phyloP scores from a whole-genome alignment of 2,329 filamentous ascomycete species.

The Parastagonospora nodorum region DNA sequence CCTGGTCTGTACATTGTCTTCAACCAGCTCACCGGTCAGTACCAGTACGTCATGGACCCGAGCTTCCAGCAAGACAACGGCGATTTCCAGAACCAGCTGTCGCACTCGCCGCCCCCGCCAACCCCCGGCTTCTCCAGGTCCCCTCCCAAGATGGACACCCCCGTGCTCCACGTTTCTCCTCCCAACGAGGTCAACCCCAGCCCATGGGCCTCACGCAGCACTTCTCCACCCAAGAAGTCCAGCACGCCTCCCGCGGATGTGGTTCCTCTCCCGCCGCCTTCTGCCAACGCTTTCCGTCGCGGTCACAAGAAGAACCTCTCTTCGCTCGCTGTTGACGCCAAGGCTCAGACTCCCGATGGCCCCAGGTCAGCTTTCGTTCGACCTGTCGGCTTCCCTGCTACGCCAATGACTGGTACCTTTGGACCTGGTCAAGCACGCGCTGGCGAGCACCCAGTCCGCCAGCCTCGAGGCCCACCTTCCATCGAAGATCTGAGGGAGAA shows the following conservation, averaged over 20 bases:
- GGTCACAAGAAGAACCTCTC: conserved; percentile 84
- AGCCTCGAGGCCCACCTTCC: conserved; percentile 88
- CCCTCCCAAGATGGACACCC: conserved; percentile 48
- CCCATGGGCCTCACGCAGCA: conserved; percentile 63
- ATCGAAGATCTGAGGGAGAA: conserved; percentile 89
- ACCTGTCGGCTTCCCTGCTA: conserved; percentile 70
- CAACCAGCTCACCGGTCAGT: conserved; percentile 85
- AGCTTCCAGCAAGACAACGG: conserved; percentile 54
- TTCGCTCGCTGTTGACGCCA: conserved; percentile 67
- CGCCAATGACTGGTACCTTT: conserved; percentile 82
- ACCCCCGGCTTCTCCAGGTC: conserved; percentile 45
- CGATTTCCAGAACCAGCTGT: conserved; percentile 39
- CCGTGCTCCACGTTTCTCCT: conserved; percentile 80
- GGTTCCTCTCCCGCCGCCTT: conserved; percentile 80
- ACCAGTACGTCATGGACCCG: conserved; percentile 78
- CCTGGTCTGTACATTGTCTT: conserved; percentile 82
- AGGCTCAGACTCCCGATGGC: conserved; percentile 62
- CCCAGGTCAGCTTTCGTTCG: conserved; percentile 71
- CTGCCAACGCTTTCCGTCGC: conserved; percentile 88
- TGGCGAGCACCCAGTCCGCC: conserved; percentile 90
- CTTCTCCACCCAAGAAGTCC: conserved; percentile 65
- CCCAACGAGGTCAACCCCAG: conserved; percentile 65
- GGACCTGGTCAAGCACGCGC: conserved; percentile 91
- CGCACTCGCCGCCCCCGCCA: conserved; percentile 56
- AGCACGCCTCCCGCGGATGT: conserved; percentile 72